Base-by-base conservation (phyloP, 257 asterid species). In the Avicennia marina region DNA sequence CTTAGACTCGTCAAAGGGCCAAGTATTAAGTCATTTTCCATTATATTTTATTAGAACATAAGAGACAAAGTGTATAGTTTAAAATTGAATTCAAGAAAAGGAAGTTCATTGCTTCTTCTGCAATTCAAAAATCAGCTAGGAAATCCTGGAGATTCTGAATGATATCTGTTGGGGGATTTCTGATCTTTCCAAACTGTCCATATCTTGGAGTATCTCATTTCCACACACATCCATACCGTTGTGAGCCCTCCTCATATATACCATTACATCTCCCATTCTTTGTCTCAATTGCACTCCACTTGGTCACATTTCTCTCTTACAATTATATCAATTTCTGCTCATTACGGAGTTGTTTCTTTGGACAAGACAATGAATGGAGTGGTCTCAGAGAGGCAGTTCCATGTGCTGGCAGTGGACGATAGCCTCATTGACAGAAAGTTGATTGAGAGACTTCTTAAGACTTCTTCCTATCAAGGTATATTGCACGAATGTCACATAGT, bases 391-490 rank as follows among this genome's bases (percentile, higher is more conserved):
- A 61, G 29, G 13, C 50, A 59, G 63, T 81, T 76, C 48, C 79
- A 76, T 52, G 78, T 72, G 1, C 56, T 76, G 16, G 78, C 84
- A 1, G 86, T 84, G 31, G 94, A 84, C 20, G 94, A 84, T 52
- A 75, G 94, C 72, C 12, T 78, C 53, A 75, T 80, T 19, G 94
- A 84, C 36, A 56, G 88, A 46, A 83, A 73, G 57, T 32, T 83
- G 58, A 78, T 84, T 6, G 88, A 84, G 66, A 73, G 82, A 33
- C 84, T 80, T 33, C 86, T 84, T 67, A 76, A 73, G 50, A 80
- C 77, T n/a, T 80, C 78, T 63, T 83, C 93, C 22, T 76, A 73
- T 60, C 78, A 80, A 74, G 90, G 90, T 82, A 66, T 26, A 44
- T 43, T 64, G n/a, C 33, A 16, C 42, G 33, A 18, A 31, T 9